phyloP scores from a whole-genome alignment of 768 basidiomycete genomes.

The Tephrocybe sp. region DNA sequence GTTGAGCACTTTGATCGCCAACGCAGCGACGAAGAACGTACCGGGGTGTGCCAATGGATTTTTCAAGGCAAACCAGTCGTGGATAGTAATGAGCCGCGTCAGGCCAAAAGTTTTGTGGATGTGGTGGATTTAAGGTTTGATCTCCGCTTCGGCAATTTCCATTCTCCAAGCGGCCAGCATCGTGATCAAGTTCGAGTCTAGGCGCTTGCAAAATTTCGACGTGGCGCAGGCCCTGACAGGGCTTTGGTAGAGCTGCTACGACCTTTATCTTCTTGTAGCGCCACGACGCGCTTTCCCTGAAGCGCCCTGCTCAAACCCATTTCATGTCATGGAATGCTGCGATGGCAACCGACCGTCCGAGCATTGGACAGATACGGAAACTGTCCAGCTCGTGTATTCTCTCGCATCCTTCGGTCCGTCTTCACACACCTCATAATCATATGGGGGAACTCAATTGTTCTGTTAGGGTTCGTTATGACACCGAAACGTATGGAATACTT shows the following conservation, averaged over 20 bases:
- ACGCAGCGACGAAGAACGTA: conserved; percentile 26
- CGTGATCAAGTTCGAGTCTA: background rate
- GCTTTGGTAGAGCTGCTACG: background rate
- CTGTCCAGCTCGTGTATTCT: conserved; percentile 9
- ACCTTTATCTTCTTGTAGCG: conserved; percentile 1
- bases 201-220: conserved; percentile 7
- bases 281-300: conserved; percentile 17
- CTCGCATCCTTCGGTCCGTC: conserved; percentile 1
- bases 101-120: conserved; percentile 29
- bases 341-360: conserved; percentile 61
- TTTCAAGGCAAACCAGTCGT: conserved; percentile 77
- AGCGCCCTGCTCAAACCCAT: conserved; percentile 16
- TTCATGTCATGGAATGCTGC: conserved; percentile 79
- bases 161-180: conserved; percentile 3
- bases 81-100: conserved; percentile 20
- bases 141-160: conserved; percentile 23
- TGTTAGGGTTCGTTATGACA: too few species aligned
- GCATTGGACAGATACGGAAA: conserved; percentile 33
- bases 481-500: too few species aligned
- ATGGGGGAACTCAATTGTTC: background rate
- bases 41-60: conserved; percentile 88
- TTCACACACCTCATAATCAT: background rate
- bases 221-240: background rate
- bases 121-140: conserved; percentile 28
- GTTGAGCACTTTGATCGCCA: background rate